Evolutionary conservation across 345 rosid species (phyloP), one percentile per base, ranked within the genome.

Genomic region (Turritis glabra): DNA sequence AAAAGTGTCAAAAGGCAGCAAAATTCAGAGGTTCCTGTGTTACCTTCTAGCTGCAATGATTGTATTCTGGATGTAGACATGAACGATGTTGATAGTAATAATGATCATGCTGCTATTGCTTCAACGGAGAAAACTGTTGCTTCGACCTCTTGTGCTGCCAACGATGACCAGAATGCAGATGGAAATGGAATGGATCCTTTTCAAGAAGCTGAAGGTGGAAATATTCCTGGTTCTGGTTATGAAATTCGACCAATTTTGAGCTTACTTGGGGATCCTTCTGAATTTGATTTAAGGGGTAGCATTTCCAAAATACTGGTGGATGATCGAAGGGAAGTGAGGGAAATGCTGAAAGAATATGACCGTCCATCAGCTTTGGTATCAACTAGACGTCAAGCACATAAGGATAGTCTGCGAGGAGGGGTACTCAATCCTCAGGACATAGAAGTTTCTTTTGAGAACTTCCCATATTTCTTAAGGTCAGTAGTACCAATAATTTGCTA

Each of bases 391-490:
- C 91, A 90, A 81, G 87, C 90, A 8, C 85, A 82, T 61, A 90
- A 82, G 78, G 97, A 95, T 38, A 78, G 79, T 81, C 67, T 95
- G 69, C 85, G 61, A 61, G 87, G 80, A 79, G 91, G 90, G 76
- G 72, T 92, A 73, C 79, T 90, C 15, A 77, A 72, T 75, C 87
- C 98, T 37, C 89, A 85, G 47, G 79, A 81, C 58, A 81, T 89
- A 64, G 94, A 89, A 26, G 85, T 89, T 74, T 86, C 98, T 32
- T 89, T 92, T 53, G 91, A 89, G 55, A 83, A 77, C 71, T 92
- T 95, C 62, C 98, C 98, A 25, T 95, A 95, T 74, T 95, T 79
- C 53, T 78, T 95, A 77, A 92, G 98, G 98, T 95, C 53, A 77
- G 81, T 79, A 6, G 51, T 53, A 23, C 29, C 41, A 14, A 40